Percentiles rank a stretch among this genome's conserved stretches.
phyloP scores from a whole-genome alignment of 805 yeast species.

The Helenozyma rhizophorensis region DNA sequence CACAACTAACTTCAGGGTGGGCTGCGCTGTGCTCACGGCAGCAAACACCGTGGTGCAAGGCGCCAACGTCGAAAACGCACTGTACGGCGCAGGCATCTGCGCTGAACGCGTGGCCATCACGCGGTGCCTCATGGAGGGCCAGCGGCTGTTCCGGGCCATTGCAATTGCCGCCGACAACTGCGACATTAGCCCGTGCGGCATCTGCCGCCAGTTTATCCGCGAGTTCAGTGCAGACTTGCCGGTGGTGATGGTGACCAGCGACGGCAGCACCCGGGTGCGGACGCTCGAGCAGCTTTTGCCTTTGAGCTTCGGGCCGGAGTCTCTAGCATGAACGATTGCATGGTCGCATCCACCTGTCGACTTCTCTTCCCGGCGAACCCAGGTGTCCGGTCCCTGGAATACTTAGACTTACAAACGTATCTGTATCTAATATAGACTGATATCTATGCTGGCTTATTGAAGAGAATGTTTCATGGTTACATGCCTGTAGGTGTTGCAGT shows the following conservation, averaged over 20 bases:
- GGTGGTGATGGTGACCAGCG: slow-evolving; percentile 62
- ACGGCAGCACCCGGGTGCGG: slow-evolving; percentile 42
- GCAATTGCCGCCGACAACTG: slow-evolving; percentile 63
- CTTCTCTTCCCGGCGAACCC: no score
- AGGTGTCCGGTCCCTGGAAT: no score
- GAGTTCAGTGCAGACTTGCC: slow-evolving; percentile 67
- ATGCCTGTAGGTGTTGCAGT: no score
- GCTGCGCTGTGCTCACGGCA: slow-evolving; percentile 62
- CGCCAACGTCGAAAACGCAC: slow-evolving; percentile 91
- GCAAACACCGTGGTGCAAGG: slow-evolving; percentile 55
- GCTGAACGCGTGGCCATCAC: slow-evolving; percentile 38
- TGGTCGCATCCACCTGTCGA: no score
- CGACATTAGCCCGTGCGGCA: slow-evolving; percentile 85
- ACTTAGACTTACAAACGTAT: no score
- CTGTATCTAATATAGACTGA: no score
- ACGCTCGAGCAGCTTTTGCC: slow-evolving; percentile 69
- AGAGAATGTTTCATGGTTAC: no score
- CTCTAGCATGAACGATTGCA: no score
- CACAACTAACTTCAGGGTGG: slow-evolving; percentile 51
- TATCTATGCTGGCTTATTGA: no score
- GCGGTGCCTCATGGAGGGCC: slow-evolving; percentile 35
- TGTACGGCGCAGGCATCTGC: slow-evolving; percentile 59
- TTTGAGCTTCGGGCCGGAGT: slow-evolving; percentile 80
- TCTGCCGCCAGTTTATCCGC: slow-evolving; percentile 84
- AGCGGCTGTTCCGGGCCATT: slow-evolving; percentile 47